Conservation (phyloP, 495 filamentous ascomycete species). For the Aspergillus coremiiformis region DNA sequence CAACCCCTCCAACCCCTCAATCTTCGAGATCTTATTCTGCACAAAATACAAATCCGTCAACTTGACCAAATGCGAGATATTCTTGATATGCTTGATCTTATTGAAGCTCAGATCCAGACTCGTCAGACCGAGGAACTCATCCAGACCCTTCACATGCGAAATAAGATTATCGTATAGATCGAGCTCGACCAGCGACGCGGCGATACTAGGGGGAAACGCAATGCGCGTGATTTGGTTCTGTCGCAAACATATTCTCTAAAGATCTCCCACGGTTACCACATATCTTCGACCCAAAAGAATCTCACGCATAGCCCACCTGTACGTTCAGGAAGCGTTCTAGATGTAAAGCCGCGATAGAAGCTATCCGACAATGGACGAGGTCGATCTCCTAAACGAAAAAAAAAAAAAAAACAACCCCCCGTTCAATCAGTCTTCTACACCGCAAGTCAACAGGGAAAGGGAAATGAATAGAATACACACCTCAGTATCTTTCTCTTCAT, state of each 20-base stretch:
- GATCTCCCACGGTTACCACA: too few species aligned
- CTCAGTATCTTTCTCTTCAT: slow-evolving; percentile 52
- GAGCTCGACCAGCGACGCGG: slow-evolving; percentile 64
- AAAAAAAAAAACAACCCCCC: too few species aligned
- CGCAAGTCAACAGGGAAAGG: too few species aligned
- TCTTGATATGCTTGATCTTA: slow-evolving; percentile 98
- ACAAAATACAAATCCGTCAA: slow-evolving; percentile 88
- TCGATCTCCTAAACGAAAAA: slow-evolving; percentile 73
- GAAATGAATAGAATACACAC: too few species aligned
- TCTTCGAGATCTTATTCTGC: slow-evolving; percentile 83
- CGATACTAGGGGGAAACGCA: slow-evolving; percentile 55
- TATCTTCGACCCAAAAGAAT: too few species aligned
- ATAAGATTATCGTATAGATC: slow-evolving; percentile 99
- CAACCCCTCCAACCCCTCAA: slow-evolving; percentile 77
- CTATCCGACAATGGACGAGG: slow-evolving; percentile 76
- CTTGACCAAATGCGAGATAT: slow-evolving; percentile 68
- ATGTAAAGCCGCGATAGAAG: slow-evolving; percentile 66
- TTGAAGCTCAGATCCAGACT: slow-evolving; percentile 94
- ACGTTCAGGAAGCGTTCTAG: slow-evolving; percentile 78
- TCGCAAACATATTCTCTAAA: slow-evolving; percentile 76
- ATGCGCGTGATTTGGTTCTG: slow-evolving; percentile 85
- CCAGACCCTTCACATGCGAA: slow-evolving; percentile 75
- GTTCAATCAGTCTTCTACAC: not conserved
- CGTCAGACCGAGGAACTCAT: slow-evolving; percentile 64
- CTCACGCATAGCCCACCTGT: too few species aligned